phyloP scores from a whole-genome alignment of 306 rosid genomes.

The Acacia melanoxylon region DNA sequence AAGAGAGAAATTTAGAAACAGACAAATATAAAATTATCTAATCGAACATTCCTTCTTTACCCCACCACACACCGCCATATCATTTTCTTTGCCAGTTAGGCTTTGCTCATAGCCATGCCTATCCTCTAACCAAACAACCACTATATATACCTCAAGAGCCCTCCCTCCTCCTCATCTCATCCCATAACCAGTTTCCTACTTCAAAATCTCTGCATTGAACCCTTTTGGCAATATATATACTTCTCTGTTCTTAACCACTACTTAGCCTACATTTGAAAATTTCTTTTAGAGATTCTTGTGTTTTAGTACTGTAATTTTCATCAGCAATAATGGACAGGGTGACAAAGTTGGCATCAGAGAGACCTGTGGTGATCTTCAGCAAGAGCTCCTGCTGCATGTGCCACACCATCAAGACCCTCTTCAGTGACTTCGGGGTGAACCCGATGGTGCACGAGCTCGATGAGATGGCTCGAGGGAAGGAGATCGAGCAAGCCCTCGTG shows the following conservation, averaged over 20 bases:
- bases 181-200: constrained; percentile 3
- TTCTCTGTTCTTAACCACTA: background rate
- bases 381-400: constrained; percentile 87
- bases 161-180: background rate
- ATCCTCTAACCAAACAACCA: constrained; percentile 26
- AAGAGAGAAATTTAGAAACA: background rate
- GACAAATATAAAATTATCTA: constrained; percentile 31
- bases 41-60: constrained; percentile 46
- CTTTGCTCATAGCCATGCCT: constrained; percentile 18
- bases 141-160: constrained; percentile 48
- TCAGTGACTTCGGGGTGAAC: constrained; percentile 86
- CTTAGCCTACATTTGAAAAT: background rate
- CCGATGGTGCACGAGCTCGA: constrained; percentile 83
- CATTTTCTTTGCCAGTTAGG: background rate
- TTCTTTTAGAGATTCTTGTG: background rate
- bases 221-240: constrained; percentile 2
- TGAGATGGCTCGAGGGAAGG: constrained; percentile 82
- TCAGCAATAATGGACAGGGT: constrained; percentile 62
- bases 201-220: constrained; percentile 7
- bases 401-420: constrained; percentile 78
- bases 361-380: constrained; percentile 95
- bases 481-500: constrained; percentile 81
- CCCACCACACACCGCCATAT: constrained; percentile 17
- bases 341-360: constrained; percentile 76
- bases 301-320: background rate